These are phyloP conservation scores for Sextonia rubra DNA, from an alignment of 164 flowering plant genomes.

Conservation along the genomic window DNA sequence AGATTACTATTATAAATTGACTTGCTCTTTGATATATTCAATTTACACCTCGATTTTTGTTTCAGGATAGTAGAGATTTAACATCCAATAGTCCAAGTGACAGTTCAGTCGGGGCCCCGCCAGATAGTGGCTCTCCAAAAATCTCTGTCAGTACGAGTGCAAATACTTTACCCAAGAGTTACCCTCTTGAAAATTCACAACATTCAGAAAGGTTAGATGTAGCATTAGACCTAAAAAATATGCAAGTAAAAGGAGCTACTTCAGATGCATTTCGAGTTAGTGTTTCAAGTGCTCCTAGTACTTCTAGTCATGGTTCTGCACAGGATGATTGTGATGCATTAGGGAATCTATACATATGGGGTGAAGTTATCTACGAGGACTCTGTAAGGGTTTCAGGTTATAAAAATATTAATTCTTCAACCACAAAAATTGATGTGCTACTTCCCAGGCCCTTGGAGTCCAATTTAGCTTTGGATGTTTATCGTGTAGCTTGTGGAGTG, in stretches of 20 bases:
- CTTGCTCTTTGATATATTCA: too few species aligned
- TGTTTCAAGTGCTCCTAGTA: constrained; percentile 42
- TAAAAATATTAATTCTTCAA: constrained; percentile 13
- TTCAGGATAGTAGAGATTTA: constrained; percentile 33
- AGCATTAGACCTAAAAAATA: constrained; percentile 25
- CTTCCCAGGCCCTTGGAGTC: constrained; percentile 34
- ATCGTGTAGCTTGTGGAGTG: constrained; percentile 34
- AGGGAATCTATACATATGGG: constrained; percentile 39
- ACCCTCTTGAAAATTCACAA: constrained; percentile 35
- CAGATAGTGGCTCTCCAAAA: constrained; percentile 32
- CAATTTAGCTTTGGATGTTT: constrained; percentile 33
- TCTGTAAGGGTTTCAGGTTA: constrained; percentile 15
- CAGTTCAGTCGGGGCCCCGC: constrained; percentile 25
- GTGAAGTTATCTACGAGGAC: constrained; percentile 29
- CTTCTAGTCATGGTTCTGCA: constrained; percentile 39
- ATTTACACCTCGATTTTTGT: constrained; percentile 1
- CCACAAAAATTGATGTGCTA: constrained; percentile 27
- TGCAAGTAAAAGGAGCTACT: constrained; percentile 36
- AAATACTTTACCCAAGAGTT: constrained; percentile 27
- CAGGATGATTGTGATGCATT: constrained; percentile 40
- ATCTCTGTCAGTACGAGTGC: constrained; percentile 15
- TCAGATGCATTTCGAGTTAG: constrained; percentile 37
- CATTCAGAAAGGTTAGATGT: constrained; percentile 26
- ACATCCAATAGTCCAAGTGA: constrained; percentile 33
- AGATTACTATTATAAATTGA: too few species aligned